Conservation (phyloP, 495 filamentous ascomycete species). For the Penicillium samsonianum region DNA sequence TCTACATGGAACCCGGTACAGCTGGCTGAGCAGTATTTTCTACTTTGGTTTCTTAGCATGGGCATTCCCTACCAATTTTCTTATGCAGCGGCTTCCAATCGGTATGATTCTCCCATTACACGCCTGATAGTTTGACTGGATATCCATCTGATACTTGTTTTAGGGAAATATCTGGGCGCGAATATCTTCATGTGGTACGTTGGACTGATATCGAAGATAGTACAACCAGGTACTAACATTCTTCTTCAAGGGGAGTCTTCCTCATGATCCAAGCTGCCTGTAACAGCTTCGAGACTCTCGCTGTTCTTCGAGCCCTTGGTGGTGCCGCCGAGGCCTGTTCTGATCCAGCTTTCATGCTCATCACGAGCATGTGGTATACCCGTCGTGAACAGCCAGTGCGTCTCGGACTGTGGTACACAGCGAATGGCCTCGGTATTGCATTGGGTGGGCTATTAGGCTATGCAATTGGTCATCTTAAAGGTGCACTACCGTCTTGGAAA, state of each 20-base stretch:
- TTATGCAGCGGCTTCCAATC: slow-evolving; percentile 59
- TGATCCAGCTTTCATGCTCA: slow-evolving; percentile 41
- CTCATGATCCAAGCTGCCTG: slow-evolving; percentile 58
- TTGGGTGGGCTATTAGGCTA: slow-evolving; percentile 61
- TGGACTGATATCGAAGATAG: background rate
- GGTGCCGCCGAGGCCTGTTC: slow-evolving; percentile 59
- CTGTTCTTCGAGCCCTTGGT: slow-evolving; percentile 50
- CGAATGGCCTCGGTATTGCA: slow-evolving; percentile 60
- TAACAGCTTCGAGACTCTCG: slow-evolving; percentile 54
- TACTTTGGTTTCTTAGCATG: slow-evolving; percentile 54
- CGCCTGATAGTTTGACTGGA: background rate
- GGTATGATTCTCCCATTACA: slow-evolving; percentile 25
- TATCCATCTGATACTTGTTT: slow-evolving; percentile 15
- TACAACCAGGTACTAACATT: background rate
- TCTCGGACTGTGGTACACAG: slow-evolving; percentile 61
- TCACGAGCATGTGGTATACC: slow-evolving; percentile 54
- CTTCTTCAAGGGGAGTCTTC: slow-evolving; percentile 47
- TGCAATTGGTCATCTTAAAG: slow-evolving; percentile 56
- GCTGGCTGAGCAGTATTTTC: slow-evolving; percentile 52
- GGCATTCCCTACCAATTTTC: slow-evolving; percentile 54
- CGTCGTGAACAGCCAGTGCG: slow-evolving; percentile 59
- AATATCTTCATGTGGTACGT: slow-evolving; percentile 61
- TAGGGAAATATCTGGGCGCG: slow-evolving; percentile 56
- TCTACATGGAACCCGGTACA: slow-evolving; percentile 51
- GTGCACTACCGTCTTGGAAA: slow-evolving; percentile 56